These are phyloP conservation scores for Phytophthora sp. DNA, from an alignment of 352 stramenopile species.

Conservation along the genomic window DNA sequence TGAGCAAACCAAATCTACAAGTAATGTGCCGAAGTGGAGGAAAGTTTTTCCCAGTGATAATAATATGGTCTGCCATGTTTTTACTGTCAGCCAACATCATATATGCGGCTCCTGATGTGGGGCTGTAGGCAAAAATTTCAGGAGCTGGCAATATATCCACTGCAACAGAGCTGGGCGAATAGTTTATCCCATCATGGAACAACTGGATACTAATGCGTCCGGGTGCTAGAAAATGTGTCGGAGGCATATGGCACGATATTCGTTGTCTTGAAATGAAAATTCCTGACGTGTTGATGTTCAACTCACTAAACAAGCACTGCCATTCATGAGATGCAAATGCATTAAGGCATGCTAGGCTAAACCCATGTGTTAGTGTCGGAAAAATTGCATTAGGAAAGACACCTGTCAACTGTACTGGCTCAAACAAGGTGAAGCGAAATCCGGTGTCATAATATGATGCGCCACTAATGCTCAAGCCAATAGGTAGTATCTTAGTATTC, in stretches of 20 bases:
- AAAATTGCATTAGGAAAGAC: slow-evolving; percentile 34
- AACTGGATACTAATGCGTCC: slow-evolving; percentile 22
- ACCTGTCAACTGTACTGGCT: slow-evolving; percentile 20
- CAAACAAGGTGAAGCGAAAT: slow-evolving; percentile 35
- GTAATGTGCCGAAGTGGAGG: slow-evolving; percentile 39
- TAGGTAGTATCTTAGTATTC: slow-evolving; percentile 2
- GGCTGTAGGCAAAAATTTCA: slow-evolving; percentile 40
- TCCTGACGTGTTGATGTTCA: slow-evolving; percentile 37
- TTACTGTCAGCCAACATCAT: not conserved
- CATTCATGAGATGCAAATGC: slow-evolving; percentile 28
- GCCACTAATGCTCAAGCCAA: slow-evolving; percentile 41
- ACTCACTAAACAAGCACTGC: slow-evolving; percentile 32
- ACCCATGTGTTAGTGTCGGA: slow-evolving; percentile 13
- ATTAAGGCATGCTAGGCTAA: slow-evolving; percentile 27
- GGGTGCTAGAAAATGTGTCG: slow-evolving; percentile 3
- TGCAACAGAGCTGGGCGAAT: slow-evolving; percentile 33
- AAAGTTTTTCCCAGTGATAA: slow-evolving; percentile 56
- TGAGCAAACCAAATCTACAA: slow-evolving; percentile 38
- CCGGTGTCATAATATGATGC: slow-evolving; percentile 38
- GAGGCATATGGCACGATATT: slow-evolving; percentile 29
- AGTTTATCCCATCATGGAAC: slow-evolving; percentile 17
- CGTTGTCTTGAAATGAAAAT: slow-evolving; percentile 20
- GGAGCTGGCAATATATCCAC: slow-evolving; percentile 31
- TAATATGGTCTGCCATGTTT: slow-evolving; percentile 13
- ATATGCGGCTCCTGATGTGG: slow-evolving; percentile 23